phyloP scores from a whole-genome alignment of 495 filamentous ascomycete species.

The Penicillium coffeae region DNA sequence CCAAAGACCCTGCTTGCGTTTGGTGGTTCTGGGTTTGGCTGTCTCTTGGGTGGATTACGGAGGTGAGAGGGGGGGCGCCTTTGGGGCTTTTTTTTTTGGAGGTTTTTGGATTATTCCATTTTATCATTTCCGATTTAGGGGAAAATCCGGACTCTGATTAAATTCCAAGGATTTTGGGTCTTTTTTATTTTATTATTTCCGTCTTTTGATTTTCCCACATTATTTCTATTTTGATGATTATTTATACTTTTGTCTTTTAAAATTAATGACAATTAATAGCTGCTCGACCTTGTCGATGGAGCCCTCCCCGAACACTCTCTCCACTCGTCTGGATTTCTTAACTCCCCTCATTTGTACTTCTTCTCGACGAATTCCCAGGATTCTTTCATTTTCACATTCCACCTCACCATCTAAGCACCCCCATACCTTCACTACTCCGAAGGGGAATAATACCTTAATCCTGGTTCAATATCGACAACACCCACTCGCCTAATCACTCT shows the following conservation, averaged over 20 bases:
- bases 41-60: background rate
- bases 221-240: too few relatives aligned
- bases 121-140: background rate
- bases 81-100: background rate
- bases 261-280: background rate
- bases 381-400: background rate
- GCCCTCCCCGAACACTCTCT: background rate
- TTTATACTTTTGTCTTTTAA: constrained; percentile 1
- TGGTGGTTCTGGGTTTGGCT: background rate
- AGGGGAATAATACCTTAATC: too few relatives aligned
- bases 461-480: too few relatives aligned
- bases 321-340: background rate
- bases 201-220: too few relatives aligned
- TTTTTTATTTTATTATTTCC: background rate
- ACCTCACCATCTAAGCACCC: too few relatives aligned
- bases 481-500: too few relatives aligned
- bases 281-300: too few relatives aligned
- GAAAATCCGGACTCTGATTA: background rate
- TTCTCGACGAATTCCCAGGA: background rate
- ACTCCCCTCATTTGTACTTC: background rate
- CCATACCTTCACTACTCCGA: too few relatives aligned
- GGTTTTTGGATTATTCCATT: background rate
- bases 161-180: background rate
- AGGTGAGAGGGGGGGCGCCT: background rate
- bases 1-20: background rate